A percentile compares a stretch with the other conserved stretches of the same genome.
Conservation (phyloP, 1,284 basidiomycete genomes). For the Heterobasidion annosum region DNA sequence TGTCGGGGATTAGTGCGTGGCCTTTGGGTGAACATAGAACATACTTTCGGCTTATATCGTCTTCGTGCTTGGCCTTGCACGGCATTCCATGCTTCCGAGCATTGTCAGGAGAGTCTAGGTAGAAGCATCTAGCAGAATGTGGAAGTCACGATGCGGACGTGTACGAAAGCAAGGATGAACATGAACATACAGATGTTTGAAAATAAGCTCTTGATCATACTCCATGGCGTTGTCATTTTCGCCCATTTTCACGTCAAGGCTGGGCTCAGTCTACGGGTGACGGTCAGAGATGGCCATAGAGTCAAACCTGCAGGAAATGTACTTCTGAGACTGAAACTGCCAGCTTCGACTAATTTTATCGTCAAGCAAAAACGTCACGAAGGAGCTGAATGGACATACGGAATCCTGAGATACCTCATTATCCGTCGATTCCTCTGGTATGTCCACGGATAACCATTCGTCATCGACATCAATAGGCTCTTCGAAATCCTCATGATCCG, state of each 20-base stretch:
- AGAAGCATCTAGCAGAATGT: slow-evolving; percentile 56
- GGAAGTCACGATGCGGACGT: background rate
- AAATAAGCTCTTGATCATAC: slow-evolving; percentile 71
- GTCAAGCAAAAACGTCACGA: background rate
- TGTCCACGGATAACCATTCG: slow-evolving; percentile 20
- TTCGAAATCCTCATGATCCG: slow-evolving; percentile 51
- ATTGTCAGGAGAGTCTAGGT: slow-evolving; percentile 75
- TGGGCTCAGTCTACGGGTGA: background rate
- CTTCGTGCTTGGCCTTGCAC: slow-evolving; percentile 45
- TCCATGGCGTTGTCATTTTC: slow-evolving; percentile 55
- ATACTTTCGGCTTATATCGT: slow-evolving; percentile 43
- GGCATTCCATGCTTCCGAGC: slow-evolving; percentile 56
- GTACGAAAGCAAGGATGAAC: background rate
- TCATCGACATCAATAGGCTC: slow-evolving; percentile 30
- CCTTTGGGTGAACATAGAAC: slow-evolving; percentile 9
- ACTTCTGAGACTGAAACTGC: background rate
- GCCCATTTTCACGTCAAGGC: slow-evolving; percentile 40
- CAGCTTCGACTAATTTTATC: slow-evolving; percentile 5
- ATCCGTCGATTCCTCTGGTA: slow-evolving; percentile 7
- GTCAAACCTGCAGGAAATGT: background rate
- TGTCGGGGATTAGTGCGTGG: slow-evolving; percentile 18
- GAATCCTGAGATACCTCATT: slow-evolving; percentile 2
- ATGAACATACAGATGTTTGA: slow-evolving; percentile 63
- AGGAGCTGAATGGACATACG: slow-evolving; percentile 1
- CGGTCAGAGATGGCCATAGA: background rate